Evolutionary conservation across 1,284 basidiomycete genomes (phyloP).

Genomic region (Calocybe gambosa): DNA sequence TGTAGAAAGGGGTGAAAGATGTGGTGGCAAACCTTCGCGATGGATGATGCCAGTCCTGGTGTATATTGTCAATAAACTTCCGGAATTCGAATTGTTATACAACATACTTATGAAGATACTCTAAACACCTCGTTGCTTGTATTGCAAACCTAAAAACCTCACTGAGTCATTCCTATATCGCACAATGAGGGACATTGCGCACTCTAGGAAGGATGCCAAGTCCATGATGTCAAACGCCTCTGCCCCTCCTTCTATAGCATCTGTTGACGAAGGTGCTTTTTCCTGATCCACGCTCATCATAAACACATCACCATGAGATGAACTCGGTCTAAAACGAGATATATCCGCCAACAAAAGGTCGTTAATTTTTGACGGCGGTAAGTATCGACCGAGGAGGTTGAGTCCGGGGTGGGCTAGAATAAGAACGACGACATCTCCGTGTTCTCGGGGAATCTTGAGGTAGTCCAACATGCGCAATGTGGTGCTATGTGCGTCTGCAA

Average conservation of each 20-base stretch:
- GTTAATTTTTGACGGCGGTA: conserved; percentile 61
- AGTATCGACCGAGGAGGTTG: conserved; percentile 60
- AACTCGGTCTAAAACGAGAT: conserved; percentile 33
- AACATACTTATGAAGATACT: conserved; percentile 54
- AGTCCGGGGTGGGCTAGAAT: conserved; percentile 60
- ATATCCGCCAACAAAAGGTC: conserved; percentile 57
- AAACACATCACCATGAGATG: conserved; percentile 42
- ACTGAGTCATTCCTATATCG: background rate
- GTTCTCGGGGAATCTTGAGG: conserved; percentile 54
- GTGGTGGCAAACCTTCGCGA: conserved; percentile 45
- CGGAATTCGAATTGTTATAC: background rate
- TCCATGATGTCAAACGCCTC: conserved; percentile 67
- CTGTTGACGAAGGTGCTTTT: conserved; percentile 16
- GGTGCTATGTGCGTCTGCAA: conserved; percentile 45
- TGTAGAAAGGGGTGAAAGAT: conserved; percentile 1
- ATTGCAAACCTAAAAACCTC: conserved; percentile 51
- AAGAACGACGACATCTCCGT: conserved; percentile 61
- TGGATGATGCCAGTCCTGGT: conserved; percentile 52
- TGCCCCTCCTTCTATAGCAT: conserved; percentile 46
- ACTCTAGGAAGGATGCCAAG: conserved; percentile 68
- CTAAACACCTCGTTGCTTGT: conserved; percentile 64
- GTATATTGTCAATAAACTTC: conserved; percentile 10
- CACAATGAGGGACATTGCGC: conserved; percentile 17
- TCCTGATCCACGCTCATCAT: conserved; percentile 44
- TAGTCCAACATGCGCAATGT: conserved; percentile 57